Conservation (phyloP, 1,139 yeast genomes). For the Nakaseomyces sp. region DNA sequence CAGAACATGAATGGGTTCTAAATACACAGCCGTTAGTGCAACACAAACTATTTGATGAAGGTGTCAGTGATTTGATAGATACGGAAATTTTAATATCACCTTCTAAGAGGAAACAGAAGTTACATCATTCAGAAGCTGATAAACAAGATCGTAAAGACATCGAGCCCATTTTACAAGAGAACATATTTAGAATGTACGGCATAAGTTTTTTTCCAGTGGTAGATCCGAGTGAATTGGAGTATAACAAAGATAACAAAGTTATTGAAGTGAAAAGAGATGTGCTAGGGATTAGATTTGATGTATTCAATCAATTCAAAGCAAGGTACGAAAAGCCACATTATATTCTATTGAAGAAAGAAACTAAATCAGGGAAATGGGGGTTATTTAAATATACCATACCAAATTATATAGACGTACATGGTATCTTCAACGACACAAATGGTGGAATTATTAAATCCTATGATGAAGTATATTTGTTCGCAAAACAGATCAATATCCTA, state of each 20-base stretch:
- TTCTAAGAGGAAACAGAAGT: constrained; percentile 15
- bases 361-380: constrained; percentile 31
- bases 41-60: constrained; percentile 32
- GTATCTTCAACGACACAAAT: constrained; percentile 15
- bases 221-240: constrained; percentile 30
- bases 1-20: constrained; percentile 20
- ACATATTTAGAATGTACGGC: constrained; percentile 38
- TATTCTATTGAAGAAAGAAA: constrained; percentile 32
- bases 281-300: constrained; percentile 40
- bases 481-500: constrained; percentile 21
- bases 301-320: constrained; percentile 29
- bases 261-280: constrained; percentile 18
- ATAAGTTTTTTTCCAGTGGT: constrained; percentile 40
- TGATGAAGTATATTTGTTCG: constrained; percentile 22
- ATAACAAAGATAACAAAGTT: constrained; percentile 12
- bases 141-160: background rate
- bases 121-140: constrained; percentile 4
- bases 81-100: constrained; percentile 23
- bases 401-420: constrained; percentile 30
- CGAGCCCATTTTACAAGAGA: constrained; percentile 28
- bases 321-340: constrained; percentile 37
- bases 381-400: constrained; percentile 41
- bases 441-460: constrained; percentile 13
- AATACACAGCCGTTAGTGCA: constrained; percentile 22
- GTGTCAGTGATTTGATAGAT: constrained; percentile 26